These are phyloP conservation scores for Xylaria sp. DNA, from an alignment of 2,329 filamentous ascomycete genomes.

Conservation along the genomic window DNA sequence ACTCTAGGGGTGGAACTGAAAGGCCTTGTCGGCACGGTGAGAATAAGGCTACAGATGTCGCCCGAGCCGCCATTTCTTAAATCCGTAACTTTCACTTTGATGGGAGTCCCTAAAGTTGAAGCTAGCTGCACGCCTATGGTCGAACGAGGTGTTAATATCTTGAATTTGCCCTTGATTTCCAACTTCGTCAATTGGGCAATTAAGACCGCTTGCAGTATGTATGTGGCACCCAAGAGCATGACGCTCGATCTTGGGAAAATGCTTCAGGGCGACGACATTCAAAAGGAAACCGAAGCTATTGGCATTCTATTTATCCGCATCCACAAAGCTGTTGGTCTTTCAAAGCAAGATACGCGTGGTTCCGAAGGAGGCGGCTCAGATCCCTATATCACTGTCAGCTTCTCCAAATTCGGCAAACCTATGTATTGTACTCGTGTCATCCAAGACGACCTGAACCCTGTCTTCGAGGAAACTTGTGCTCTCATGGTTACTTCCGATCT, in stretches of 20 bases:
- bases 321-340: constrained; percentile 83
- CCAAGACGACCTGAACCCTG: constrained; percentile 88
- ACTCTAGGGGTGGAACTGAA: constrained; percentile 75
- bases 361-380: constrained; percentile 88
- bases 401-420: constrained; percentile 95
- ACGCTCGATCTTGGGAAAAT: constrained; percentile 89
- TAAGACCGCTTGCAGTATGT: constrained; percentile 82
- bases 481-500: constrained; percentile 86
- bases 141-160: constrained; percentile 85
- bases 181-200: constrained; percentile 98
- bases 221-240: constrained; percentile 94
- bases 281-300: constrained; percentile 84
- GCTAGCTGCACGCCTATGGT: constrained; percentile 92
- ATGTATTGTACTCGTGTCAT: constrained; percentile 98
- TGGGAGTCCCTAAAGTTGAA: constrained; percentile 88
- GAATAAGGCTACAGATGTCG: constrained; percentile 81
- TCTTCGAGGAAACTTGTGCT: constrained; percentile 88
- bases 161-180: constrained; percentile 90
- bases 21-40: constrained; percentile 85
- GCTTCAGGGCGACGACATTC: constrained; percentile 87
- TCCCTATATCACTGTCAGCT: constrained; percentile 92
- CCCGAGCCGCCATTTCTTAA: constrained; percentile 93
- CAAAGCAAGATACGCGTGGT: constrained; percentile 86
- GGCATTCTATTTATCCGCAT: constrained; percentile 94
- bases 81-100: constrained; percentile 88